Percentiles rank a stretch among this genome's conserved stretches.
Evolutionary conservation across 179 eudicot genomes (phyloP).

Genomic region (Spinacia oleracea): DNA sequence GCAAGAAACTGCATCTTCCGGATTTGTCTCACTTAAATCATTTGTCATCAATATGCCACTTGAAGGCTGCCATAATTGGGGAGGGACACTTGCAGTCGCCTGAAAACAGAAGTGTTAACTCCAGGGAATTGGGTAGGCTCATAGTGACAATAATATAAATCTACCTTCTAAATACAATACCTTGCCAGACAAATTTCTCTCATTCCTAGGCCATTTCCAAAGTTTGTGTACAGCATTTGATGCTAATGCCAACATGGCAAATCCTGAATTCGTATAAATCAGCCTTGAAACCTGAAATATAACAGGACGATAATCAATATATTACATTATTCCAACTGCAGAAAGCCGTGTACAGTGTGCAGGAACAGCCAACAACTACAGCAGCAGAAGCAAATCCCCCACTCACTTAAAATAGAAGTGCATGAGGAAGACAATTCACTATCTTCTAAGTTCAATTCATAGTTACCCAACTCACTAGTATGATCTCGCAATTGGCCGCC

Average conservation of each 20-base stretch:
- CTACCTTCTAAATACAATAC: constrained; percentile 33
- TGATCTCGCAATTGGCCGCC: too few relatives aligned
- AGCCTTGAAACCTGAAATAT: constrained; percentile 63
- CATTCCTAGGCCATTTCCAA: constrained; percentile 87
- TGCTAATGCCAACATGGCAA: constrained; percentile 71
- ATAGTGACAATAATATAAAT: neutral
- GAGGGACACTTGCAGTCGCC: constrained; percentile 79
- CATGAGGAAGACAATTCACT: neutral
- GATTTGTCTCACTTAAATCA: constrained; percentile 63
- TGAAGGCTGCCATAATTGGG: constrained; percentile 84
- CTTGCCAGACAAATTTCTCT: constrained; percentile 56
- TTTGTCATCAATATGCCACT: constrained; percentile 90
- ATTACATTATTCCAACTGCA: neutral
- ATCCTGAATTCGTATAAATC: constrained; percentile 75
- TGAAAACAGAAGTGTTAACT: constrained; percentile 28
- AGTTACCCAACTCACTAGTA: too few relatives aligned
- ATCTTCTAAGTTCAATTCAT: neutral
- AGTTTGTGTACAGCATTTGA: constrained; percentile 78
- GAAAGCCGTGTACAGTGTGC: neutral
- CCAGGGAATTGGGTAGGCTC: neutral
- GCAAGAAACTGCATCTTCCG: constrained; percentile 84
- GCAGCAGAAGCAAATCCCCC: neutral
- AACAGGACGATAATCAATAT: constrained; percentile 1
- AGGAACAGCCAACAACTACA: neutral
- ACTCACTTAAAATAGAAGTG: neutral